phyloP scores from a whole-genome alignment of 2,329 filamentous ascomycete genomes.

The Fragosphaeria purpurea region DNA sequence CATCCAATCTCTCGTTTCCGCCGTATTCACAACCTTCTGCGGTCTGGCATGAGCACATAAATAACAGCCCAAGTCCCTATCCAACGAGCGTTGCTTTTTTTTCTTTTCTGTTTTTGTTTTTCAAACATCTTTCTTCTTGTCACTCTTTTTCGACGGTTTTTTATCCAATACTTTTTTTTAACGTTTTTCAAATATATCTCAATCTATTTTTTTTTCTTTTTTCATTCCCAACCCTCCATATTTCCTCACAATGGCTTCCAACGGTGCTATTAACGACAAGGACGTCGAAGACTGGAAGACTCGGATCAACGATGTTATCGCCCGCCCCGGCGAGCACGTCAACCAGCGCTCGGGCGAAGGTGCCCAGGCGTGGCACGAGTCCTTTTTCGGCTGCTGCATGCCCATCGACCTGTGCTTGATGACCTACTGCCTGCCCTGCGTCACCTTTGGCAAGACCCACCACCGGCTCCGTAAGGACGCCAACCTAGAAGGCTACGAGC shows the following conservation, averaged over 20 bases:
- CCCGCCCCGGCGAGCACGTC: slow-evolving; percentile 30
- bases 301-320: slow-evolving; percentile 33
- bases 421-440: slow-evolving; percentile 35
- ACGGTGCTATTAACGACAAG: slow-evolving; percentile 29
- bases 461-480: slow-evolving; percentile 32
- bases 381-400: slow-evolving; percentile 35
- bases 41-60: no score
- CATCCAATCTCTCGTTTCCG: no score
- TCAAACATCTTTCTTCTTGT: not conserved
- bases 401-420: slow-evolving; percentile 35
- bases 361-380: slow-evolving; percentile 27
- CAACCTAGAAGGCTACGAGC: slow-evolving; percentile 33
- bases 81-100: no score
- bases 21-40: no score
- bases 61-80: no score
- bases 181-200: no score
- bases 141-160: slow-evolving; percentile 2
- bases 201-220: not conserved
- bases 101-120: no score
- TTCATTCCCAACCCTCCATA: not conserved
- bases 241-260: slow-evolving; percentile 3
- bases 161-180: not conserved
- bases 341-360: slow-evolving; percentile 30
- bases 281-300: slow-evolving; percentile 35
- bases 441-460: slow-evolving; percentile 39